Evolutionary conservation across 2,329 filamentous ascomycete genomes (phyloP), one percentile per base, ranked within the genome.

Genomic region (Nannizziopsis arthrosporioides): DNA sequence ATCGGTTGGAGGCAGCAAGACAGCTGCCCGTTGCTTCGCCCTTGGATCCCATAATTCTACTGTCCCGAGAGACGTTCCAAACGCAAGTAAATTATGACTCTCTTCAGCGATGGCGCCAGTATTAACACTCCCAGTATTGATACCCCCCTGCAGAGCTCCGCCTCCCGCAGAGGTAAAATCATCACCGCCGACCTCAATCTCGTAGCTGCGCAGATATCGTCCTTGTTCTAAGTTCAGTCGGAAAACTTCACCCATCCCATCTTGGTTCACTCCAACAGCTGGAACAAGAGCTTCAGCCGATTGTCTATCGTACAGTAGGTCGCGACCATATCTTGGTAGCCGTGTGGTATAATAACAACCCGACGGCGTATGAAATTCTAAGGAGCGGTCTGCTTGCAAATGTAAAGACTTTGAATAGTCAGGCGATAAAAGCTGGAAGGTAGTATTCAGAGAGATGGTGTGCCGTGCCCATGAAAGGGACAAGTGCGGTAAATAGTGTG

Each of bases 31-130:
- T 47, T 82, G 83, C 61, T 87, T 83, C 27, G 85, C 88, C 51
- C 92, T 78, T 1, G 89, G 78, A 62, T 98, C 92, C 86, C 89
- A 98, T 60, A 96, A 90, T 63, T 98, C 92, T 19, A 96, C 86
- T 0, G 90, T 94, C n/a, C 92, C 90, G 49, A 92, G 72, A 2
- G 87, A 89, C 1, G 92, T 98, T 45, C 93, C 92, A 59, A 98
- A 98, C 0, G 90, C 89, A 31, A 89, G 75, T 3, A 98, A 73
- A 49, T 92, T 92, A 64, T 98, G 92, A 42, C 85, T 89, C 36
- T 82, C 77, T 62, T 95, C 86, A 2, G 92, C 92, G 51, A 94
- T 79, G 2, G 89, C 83, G 10, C 81, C 90, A 6, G 82, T 82
- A 61, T 96, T 95, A 45, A 96, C 88, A 44, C 84, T 82, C 11